Base-by-base conservation (phyloP, 1,139 yeast genomes). In the Nakaseomyces glabratus region DNA sequence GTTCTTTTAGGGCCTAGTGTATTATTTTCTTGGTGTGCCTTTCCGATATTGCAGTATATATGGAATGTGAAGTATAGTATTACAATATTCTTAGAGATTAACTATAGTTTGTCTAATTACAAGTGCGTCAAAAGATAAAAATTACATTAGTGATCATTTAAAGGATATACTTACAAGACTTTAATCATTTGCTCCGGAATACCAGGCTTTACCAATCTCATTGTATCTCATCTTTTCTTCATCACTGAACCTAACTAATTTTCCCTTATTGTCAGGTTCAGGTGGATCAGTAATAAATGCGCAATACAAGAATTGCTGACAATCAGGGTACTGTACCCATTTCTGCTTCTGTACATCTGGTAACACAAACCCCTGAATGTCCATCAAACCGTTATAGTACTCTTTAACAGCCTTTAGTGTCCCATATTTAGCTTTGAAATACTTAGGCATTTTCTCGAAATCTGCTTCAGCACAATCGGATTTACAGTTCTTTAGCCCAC, bases 401-500 rank as follows among this genome's bases (percentile, higher is more conserved):
- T 65, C 69, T 31, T 50, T 40, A 23, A 51, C 38, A 1, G 20
- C 28, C 2, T 33, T 38, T n/a, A 19, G 26, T 12, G 37, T 34
- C 4, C 24, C 38, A 41, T 63, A 68, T 6, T 57, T 49, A 30
- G 60, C 64, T 35, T 60, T 60, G 9, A 66, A 47, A 24, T 69
- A 47, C 1, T 40, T 44, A n/a, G 40, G 41, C 13, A 52, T 55
- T 33, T 40, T 47, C 24, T 53, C 48, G 33, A 57, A 55, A 44
- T 63, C 68, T 16, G 41, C 45, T 18, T 45, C 52, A 19, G 66
- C 61, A 6, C 47, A 43, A 30, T 57, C 58, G 1, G 57, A 53
- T 49, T 78, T 78, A 55, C 86, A 78, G 38, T 59, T 71, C 20
- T 66, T 58, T 45, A 76, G 71, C 0, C 86, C 86, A 2, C 85